phyloP scores from a whole-genome alignment of 768 basidiomycete species.

The Crucibulum laeve region DNA sequence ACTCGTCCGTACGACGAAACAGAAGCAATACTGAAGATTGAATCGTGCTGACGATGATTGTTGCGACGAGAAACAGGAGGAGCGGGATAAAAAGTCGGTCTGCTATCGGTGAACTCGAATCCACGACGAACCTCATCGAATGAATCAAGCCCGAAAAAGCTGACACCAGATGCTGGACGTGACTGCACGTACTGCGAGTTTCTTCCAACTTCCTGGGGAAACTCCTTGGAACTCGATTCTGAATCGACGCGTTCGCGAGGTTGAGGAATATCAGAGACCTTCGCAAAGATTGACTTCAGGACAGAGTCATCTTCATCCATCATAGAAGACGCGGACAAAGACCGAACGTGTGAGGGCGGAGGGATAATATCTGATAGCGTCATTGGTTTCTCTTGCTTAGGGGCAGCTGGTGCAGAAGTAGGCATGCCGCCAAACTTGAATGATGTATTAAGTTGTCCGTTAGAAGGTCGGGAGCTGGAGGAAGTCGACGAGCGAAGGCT shows the following conservation, averaged over 20 bases:
- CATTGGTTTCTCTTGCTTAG: slow-evolving; percentile 26
- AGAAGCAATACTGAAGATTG: slow-evolving; percentile 70
- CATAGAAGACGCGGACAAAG: slow-evolving; percentile 34
- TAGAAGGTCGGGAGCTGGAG: slow-evolving; percentile 42
- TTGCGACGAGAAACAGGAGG: slow-evolving; percentile 29
- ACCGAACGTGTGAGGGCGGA: slow-evolving; percentile 46
- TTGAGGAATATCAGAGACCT: slow-evolving; percentile 34
- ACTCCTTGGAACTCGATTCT: slow-evolving; percentile 33
- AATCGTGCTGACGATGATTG: slow-evolving; percentile 48
- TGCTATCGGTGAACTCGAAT: slow-evolving; percentile 65
- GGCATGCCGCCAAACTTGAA: slow-evolving; percentile 72
- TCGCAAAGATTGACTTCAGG: slow-evolving; percentile 50
- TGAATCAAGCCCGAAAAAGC: slow-evolving; percentile 70
- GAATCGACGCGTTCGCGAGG: slow-evolving; percentile 37
- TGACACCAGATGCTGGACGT: slow-evolving; percentile 47
- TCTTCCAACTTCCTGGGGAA: slow-evolving; percentile 15
- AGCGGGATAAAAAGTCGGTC: slow-evolving; percentile 65
- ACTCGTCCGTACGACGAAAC: slow-evolving; percentile 76
- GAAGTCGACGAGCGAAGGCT: slow-evolving; percentile 20
- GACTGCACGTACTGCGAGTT: slow-evolving; percentile 27
- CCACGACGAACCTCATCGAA: slow-evolving; percentile 78
- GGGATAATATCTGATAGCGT: slow-evolving; percentile 79
- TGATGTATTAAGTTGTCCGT: slow-evolving; percentile 63
- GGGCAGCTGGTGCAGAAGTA: slow-evolving; percentile 14
- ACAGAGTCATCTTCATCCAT: slow-evolving; percentile 48